phyloP scores from a whole-genome alignment of 2,329 filamentous ascomycete genomes.

The Colletotrichum shisoi region DNA sequence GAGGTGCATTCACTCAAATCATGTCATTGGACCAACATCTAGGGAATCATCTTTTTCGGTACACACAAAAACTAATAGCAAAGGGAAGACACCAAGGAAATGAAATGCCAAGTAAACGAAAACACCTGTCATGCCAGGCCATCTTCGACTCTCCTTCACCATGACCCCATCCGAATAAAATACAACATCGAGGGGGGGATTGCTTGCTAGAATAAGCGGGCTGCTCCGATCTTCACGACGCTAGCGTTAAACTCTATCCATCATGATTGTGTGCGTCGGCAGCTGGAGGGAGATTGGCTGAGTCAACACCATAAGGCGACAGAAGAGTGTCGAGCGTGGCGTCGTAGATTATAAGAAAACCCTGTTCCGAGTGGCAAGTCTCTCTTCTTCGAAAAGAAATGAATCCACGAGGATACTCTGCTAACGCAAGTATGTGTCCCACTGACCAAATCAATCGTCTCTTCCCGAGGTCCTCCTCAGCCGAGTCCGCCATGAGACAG shows the following conservation, averaged over 20 bases:
- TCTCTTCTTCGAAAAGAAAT: conserved; percentile 27
- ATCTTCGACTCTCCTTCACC: conserved; percentile 38
- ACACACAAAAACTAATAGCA: conserved; percentile 37
- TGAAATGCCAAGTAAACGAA: conserved; percentile 52
- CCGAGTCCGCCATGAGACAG: conserved; percentile 19
- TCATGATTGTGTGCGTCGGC: conserved; percentile 4
- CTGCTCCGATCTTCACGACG: neutral
- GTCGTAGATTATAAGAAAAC: conserved; percentile 46
- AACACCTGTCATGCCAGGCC: conserved; percentile 45
- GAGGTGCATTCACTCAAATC: neutral
- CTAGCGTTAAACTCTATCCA: conserved; percentile 1
- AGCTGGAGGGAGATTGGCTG: conserved; percentile 1
- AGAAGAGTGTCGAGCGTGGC: conserved; percentile 41
- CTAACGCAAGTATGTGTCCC: conserved; percentile 32
- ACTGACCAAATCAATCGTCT: conserved; percentile 35
- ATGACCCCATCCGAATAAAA: conserved; percentile 47
- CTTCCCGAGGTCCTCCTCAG: conserved; percentile 40
- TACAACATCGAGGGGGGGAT: conserved; percentile 46
- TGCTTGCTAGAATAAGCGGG: conserved; percentile 19
- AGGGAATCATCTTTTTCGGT: conserved; percentile 34
- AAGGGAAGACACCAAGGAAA: conserved; percentile 47
- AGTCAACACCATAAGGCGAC: conserved; percentile 20
- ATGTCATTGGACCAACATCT: neutral
- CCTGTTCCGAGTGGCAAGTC: conserved; percentile 37
- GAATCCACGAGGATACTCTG: conserved; percentile 36